These are phyloP conservation scores for Neurospora sp. DNA, from an alignment of 495 filamentous ascomycete genomes.

Conservation along the genomic window DNA sequence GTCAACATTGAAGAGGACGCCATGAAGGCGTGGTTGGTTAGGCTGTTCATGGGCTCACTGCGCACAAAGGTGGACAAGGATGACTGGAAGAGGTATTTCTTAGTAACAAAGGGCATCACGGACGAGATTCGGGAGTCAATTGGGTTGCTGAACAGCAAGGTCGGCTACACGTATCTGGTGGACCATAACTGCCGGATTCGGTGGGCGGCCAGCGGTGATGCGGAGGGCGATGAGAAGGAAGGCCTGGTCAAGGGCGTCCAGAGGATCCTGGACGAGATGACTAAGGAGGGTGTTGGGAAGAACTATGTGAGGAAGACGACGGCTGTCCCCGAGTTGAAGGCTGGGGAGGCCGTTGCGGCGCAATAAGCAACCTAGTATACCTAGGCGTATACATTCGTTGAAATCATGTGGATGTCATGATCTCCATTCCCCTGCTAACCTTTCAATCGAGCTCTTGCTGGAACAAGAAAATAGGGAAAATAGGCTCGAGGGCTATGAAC, in stretches of 20 bases:
- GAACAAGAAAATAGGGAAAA: not conserved
- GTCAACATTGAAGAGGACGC: conserved; percentile 79
- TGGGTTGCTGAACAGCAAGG: conserved; percentile 75
- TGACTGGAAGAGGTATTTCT: conserved; percentile 67
- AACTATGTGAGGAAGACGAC: conserved; percentile 7
- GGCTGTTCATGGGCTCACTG: conserved; percentile 54
- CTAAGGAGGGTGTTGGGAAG: conserved; percentile 15
- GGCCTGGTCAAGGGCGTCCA: conserved; percentile 57
- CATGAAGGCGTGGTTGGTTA: conserved; percentile 65
- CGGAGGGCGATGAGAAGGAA: conserved; percentile 57
- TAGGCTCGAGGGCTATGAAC: not conserved
- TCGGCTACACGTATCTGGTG: conserved; percentile 90
- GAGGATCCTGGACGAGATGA: conserved; percentile 55
- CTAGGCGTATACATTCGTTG: not conserved
- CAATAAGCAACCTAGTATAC: not conserved
- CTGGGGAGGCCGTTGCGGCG: not conserved
- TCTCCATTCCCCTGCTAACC: not conserved
- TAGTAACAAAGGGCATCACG: conserved; percentile 67
- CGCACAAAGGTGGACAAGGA: conserved; percentile 43
- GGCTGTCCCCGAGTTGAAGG: not conserved
- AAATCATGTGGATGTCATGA: not conserved
- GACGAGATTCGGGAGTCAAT: conserved; percentile 66
- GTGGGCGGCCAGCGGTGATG: conserved; percentile 85
- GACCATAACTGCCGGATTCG: conserved; percentile 81
- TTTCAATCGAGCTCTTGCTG: not conserved